Conservation (phyloP, 2,329 filamentous ascomycete genomes). For the Byssothecium circinans region DNA sequence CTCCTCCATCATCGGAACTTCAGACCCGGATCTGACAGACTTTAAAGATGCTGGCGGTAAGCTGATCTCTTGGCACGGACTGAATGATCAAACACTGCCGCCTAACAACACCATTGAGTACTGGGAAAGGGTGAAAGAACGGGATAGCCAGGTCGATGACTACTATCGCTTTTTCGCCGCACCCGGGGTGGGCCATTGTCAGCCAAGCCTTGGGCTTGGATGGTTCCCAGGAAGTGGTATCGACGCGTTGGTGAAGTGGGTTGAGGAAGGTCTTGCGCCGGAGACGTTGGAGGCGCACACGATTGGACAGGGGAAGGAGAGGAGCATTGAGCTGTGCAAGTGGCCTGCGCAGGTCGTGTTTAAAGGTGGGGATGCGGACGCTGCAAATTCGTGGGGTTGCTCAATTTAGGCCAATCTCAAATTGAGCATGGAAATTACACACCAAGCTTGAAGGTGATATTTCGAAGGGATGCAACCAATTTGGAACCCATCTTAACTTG, state of each 20-base stretch:
- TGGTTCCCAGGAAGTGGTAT: slow-evolving; percentile 24
- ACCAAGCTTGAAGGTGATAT: too few relatives aligned
- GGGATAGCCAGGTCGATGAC: slow-evolving; percentile 14
- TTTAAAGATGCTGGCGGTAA: slow-evolving; percentile 23
- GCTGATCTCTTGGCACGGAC: slow-evolving; percentile 28
- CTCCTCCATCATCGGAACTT: slow-evolving; percentile 10
- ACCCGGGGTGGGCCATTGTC: slow-evolving; percentile 34
- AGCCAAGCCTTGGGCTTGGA: slow-evolving; percentile 23
- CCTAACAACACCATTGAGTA: slow-evolving; percentile 16
- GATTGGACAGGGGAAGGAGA: background rate
- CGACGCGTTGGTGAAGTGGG: slow-evolving; percentile 28
- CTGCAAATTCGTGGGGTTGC: slow-evolving; percentile 28
- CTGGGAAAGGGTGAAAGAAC: slow-evolving; percentile 12
- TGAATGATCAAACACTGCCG: slow-evolving; percentile 19
- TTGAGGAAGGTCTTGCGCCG: slow-evolving; percentile 29
- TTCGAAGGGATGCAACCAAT: too few relatives aligned
- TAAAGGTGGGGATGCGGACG: slow-evolving; percentile 2
- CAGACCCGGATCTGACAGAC: slow-evolving; percentile 19
- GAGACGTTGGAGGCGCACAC: slow-evolving; percentile 19
- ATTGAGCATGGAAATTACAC: too few relatives aligned
- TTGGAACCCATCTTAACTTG: too few relatives aligned
- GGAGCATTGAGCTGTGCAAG: slow-evolving; percentile 13
- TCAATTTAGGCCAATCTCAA: too few relatives aligned
- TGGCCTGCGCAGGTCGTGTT: slow-evolving; percentile 20
- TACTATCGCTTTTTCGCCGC: slow-evolving; percentile 37